Base-by-base conservation (phyloP, 306 rosid genomes). In the Cicer cuneatum region DNA sequence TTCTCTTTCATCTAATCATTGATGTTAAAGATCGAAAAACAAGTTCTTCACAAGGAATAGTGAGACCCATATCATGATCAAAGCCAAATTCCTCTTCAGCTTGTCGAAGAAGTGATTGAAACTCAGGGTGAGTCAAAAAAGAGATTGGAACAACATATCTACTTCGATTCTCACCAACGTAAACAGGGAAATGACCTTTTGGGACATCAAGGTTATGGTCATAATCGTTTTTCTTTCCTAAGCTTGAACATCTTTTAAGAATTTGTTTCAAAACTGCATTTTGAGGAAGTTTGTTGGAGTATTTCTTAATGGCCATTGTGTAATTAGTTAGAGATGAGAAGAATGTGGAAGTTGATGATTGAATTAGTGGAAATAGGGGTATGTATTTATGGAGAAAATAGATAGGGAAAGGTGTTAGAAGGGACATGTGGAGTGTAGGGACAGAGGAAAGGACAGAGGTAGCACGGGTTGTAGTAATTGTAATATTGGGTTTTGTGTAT, bases 51-150 rank as follows among this genome's bases (percentile, higher is more conserved):
- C 98, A 94, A 56, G 98, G 98, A 76, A 94, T 91, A 0, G 96
- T 88, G 79, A 92, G 89, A 8, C 98, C 98, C 98, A 91, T 88
- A 5, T 94, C 96, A 52, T 91, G 98, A 70, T 88, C 90, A 35
- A 91, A 94, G 1, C 98, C 98, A 35, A 90, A 94, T 53, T 94
- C 98, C 69, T 94, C 98, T 67, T 94, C 98, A 0, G 98, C 97
- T 84, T 81, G 94, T 19, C 87, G 85, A 16, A 93, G 97, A 21
- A 93, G 94, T 18, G 87, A 84, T 21, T 90, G 96, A 51, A 94
- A 94, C 77, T 88, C 79, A 0, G 98, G 97, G 53, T 90, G 95
- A 47, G 92, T 83, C 47, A 94, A 63, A 81, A 91, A 86, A 0
- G 97, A 91, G 79, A 94, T 94, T 0, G 98, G 97, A 5, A 94